Base-by-base conservation (phyloP, 345 rosid genomes). In the Raphanus raphanistrum region DNA sequence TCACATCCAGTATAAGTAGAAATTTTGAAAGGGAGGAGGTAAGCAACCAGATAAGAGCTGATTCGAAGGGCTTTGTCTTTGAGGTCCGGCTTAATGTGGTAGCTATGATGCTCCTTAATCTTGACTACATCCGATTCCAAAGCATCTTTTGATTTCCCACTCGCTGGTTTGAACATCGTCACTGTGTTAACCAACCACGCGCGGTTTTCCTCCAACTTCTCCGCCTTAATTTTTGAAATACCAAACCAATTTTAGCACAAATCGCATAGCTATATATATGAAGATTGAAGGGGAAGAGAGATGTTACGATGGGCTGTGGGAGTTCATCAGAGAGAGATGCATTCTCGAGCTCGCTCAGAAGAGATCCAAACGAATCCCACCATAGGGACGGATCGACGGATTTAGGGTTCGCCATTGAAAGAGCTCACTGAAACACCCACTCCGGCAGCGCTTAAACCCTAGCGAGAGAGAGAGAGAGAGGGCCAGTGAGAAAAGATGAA, bases 301-400 rank as follows among this genome's bases (percentile, higher is more conserved):
- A 38, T 59, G 62, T 62, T 85, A 92, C 94, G 54, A 88, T 84
- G 55, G 77, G 72, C 31, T 84, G 82, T 63, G 89, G 85, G 70
- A 90, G 84, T 79, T 87, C 89, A 11, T 89, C 76, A 38, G 91
- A 81, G 73, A 82, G 86, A 61, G 91, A 77, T 7, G 84, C 83
- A 57, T 82, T 84, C 71, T 95, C 96, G 63, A 92, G 90, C 8
- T 88, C 92, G 61, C 82, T 73, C 72, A 92, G 89, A 38, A 92
- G 82, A 16, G 89, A 76, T 29, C 83, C 25, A 88, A 92, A 92
- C 1, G 99, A 79, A 63, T 90, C 87, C 93, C 96, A 95, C 99
- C 97, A 88, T 16, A 91, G 90, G 12, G 84, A 84, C 55, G 91
- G 55, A 80, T 92, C 94, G 3, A 87, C 87, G 66, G 92, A 71